Evolutionary conservation across 495 filamentous ascomycete genomes (phyloP), one percentile per base, ranked within the genome.

Genomic region (Lepraria neglecta): DNA sequence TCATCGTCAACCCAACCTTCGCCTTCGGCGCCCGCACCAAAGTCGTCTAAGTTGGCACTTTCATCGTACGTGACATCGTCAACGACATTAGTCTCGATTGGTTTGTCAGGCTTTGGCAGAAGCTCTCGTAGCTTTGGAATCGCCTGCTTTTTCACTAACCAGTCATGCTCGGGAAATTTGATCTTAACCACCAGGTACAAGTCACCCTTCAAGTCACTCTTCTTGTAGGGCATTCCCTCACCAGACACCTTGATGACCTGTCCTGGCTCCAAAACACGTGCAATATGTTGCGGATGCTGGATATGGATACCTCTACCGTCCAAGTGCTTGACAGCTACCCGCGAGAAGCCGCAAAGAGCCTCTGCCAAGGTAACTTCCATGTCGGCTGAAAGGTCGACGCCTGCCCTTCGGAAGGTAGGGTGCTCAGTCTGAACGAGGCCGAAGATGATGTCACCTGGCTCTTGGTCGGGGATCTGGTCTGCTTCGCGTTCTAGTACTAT

Each of bases 171-270:
- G 28, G 94, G 94, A 77, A 97, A 97, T 48, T 90, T 84, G 63
- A 98, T 78, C 68, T 95, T 86, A 58, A 96, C 86, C 21, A 87
- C 70, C 33, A 98, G 79, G 72, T 91, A 98, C 9, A 98, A 78
- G 68, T 97, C 91, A 17, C 94, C 94, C 67, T 84, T 89, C 6
- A 72, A 66, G 38, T 98, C 94, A 59, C 84, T 86, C 63, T 85
- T 84, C 79, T 97, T 97, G 61, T 82, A 68, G 7, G 95, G 92
- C 94, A 98, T 98, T 48, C 94, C 94, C 72, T 98, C 94, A 35
- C 89, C 90, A 5, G 78, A 69, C 5, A 98, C 76, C 74, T 90
- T 95, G 62, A 98, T 78, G 15, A 91, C 81, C 66, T 97, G 88
- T 17, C 83, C 86, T 3, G 92, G 90, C 21, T 81, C 83, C 14